Base-by-base conservation (phyloP, 805 yeast genomes). In the Starmerella apis region DNA sequence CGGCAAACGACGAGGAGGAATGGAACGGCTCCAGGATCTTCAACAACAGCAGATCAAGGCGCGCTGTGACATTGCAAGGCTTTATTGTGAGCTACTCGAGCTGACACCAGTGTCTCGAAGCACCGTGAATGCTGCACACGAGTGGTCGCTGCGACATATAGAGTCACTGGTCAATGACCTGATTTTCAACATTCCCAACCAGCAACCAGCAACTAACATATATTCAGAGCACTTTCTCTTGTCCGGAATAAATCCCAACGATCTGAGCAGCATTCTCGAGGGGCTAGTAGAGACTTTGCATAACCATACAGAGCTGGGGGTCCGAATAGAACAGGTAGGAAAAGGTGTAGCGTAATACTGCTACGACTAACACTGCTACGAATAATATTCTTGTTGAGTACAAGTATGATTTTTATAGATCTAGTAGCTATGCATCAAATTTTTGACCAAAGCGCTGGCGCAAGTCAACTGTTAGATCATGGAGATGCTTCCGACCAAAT, bases 101-200 rank as follows among this genome's bases (percentile, higher is more conserved):
- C 48, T 60, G 16, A 59, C 63, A 45, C 59, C 63, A 19, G 60
- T 62, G 47, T 50, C 56, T 46, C 62, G 63, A 23, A 50, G 51
- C 35, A 49, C 61, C 23, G 47, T 62, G 20, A 60, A 62, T 42
- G 68, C 66, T 6, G 63, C 65, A 10, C 68, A 64, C 50, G 65
- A 63, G 48, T 64, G 68, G 68, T 52, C 63, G 13, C 53, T 64
- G 43, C 53, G 61, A 30, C 57, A 60, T 52, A 62, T 64, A 39
- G 64, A 62, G 51, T 42, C 62, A 16, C 47, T 64, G 18, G 63
- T 61, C 22, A 59, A 60, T 25, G 68, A 64, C 55, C 52, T 64
- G 20, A 47, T 56, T 18, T 41, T 47, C 43, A 61, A 62, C 31
- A 39, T 60, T 16, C 66, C 68, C 13, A 44, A 56, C 35, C 57